Evolutionary conservation across 1,139 yeast species (phyloP).

Genomic region (Ashbya aceris): DNA sequence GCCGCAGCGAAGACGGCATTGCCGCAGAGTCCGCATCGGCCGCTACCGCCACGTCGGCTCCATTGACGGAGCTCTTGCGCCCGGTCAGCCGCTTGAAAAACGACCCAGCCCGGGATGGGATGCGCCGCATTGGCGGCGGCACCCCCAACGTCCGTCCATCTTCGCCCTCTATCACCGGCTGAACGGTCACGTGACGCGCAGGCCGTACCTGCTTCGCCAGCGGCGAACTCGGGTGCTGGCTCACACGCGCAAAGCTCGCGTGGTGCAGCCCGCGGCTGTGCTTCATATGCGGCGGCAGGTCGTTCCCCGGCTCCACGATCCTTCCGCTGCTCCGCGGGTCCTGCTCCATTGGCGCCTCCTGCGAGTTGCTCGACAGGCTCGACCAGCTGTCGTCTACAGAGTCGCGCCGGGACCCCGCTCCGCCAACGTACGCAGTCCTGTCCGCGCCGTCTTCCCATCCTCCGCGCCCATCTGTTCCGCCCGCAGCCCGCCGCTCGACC

Average conservation of each 20-base stretch:
- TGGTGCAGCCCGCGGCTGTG: slow-evolving; percentile 42
- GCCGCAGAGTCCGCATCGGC: slow-evolving; percentile 9
- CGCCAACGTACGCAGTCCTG: too few relatives aligned
- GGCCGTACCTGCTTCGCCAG: slow-evolving; percentile 44
- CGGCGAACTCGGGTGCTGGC: slow-evolving; percentile 40
- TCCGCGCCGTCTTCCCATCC: too few relatives aligned
- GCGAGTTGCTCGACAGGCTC: not conserved
- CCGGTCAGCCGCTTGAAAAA: slow-evolving; percentile 15
- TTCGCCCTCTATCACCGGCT: not conserved
- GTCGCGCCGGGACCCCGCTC: too few relatives aligned
- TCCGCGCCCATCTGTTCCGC: too few relatives aligned
- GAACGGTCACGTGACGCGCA: slow-evolving; percentile 1
- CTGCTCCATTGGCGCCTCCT: not conserved
- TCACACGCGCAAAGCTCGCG: slow-evolving; percentile 19
- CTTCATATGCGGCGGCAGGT: not conserved
- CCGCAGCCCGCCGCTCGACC: too few relatives aligned
- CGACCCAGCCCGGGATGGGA: slow-evolving; percentile 10
- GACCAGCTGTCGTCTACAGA: not conserved
- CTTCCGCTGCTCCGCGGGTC: not conserved
- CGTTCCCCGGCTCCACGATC: not conserved
- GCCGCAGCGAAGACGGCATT: slow-evolving; percentile 11
- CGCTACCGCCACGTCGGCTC: slow-evolving; percentile 2
- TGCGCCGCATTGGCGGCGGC: slow-evolving; percentile 31
- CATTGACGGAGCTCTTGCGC: slow-evolving; percentile 8
- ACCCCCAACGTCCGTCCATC: not conserved